These are phyloP conservation scores for Centella asiatica DNA, from an alignment of 129 eudicot species.

Conservation along the genomic window DNA sequence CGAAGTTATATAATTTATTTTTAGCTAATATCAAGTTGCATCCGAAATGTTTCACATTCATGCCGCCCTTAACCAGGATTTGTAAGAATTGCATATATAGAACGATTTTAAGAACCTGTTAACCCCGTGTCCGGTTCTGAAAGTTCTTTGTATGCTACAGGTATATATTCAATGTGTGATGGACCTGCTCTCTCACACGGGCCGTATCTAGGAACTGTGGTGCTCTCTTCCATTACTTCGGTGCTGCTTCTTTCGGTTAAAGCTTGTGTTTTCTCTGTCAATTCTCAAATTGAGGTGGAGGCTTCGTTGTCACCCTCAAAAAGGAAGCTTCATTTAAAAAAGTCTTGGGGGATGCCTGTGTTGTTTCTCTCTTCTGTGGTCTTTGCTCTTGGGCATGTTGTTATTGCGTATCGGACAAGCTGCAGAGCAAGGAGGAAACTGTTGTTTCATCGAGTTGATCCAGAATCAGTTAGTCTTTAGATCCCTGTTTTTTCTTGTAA, in stretches of 20 bases:
- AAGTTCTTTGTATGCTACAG: constrained; percentile 28
- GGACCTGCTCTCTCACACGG: constrained; percentile 85
- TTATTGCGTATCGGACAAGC: constrained; percentile 84
- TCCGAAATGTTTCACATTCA: not conserved
- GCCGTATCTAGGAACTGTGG: constrained; percentile 88
- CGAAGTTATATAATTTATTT: no score
- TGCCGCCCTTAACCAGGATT: not conserved
- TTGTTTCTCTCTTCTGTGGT: constrained; percentile 88
- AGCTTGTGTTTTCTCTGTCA: constrained; percentile 78
- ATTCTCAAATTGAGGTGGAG: constrained; percentile 83
- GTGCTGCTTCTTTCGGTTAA: constrained; percentile 69
- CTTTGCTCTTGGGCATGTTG: constrained; percentile 94
- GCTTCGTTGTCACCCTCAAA: constrained; percentile 68
- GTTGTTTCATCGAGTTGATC: constrained; percentile 75
- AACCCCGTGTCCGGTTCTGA: not conserved
- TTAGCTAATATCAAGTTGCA: no score
- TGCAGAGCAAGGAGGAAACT: constrained; percentile 92
- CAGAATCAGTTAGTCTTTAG: constrained; percentile 66
- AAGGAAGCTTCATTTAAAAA: constrained; percentile 73
- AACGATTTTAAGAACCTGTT: no score
- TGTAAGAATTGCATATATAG: not conserved
- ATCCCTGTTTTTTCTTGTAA: not conserved
- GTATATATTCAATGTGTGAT: constrained; percentile 78
- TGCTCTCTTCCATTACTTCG: constrained; percentile 65
- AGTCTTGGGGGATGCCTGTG: constrained; percentile 99